Evolutionary conservation across 208 protist species (phyloP), one percentile per base, ranked within the genome.

Genomic region (Sergeia podlipaevii): DNA sequence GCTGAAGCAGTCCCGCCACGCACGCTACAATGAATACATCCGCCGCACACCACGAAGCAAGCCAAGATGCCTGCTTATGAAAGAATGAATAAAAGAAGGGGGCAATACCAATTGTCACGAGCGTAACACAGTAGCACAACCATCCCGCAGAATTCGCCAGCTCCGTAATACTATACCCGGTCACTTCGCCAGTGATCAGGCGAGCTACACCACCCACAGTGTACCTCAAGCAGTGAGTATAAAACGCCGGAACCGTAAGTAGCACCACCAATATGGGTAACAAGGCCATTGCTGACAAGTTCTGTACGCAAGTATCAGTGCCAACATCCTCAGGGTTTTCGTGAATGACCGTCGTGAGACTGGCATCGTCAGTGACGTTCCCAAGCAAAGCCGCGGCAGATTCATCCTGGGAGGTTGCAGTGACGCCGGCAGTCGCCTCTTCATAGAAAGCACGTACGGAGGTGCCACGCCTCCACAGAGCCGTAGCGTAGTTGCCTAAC

Each of bases 11-110:
- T 1, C 92, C 91, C 8, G 82, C 77, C 17, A 97, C 42, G 42
- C 96, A 86, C 23, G 79, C 83, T 2, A 97, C 29, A 13, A 97
- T 48, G 44, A 97, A 75, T 5, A 93, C 95, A 49, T 98, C 91
- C 2, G 83, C 65, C 0, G 77, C 81, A 17, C 78, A 84, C 95
- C 96, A 98, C 26, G 96, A 93, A n/a, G 89, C 75, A 4, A 96
- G 26, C 27, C 87, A 70, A 4, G 37, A 6, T 18, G 10, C 51
- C 0, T 42, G 24, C 1, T 50, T 57, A 34, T 63, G 74, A 6
- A 66, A 27, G 2, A 59, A 15, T n/a, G 58, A 43, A 33, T 74
- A 82, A 2, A 84, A 13, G 30, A 56, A 53, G 6, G 85, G 85
- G 0, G 66, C 65, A 10, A 85, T 23, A 3, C 81, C 34, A 2